These are phyloP conservation scores for Trametes sp. DNA, from an alignment of 1,284 basidiomycete species.

Conservation along the genomic window DNA sequence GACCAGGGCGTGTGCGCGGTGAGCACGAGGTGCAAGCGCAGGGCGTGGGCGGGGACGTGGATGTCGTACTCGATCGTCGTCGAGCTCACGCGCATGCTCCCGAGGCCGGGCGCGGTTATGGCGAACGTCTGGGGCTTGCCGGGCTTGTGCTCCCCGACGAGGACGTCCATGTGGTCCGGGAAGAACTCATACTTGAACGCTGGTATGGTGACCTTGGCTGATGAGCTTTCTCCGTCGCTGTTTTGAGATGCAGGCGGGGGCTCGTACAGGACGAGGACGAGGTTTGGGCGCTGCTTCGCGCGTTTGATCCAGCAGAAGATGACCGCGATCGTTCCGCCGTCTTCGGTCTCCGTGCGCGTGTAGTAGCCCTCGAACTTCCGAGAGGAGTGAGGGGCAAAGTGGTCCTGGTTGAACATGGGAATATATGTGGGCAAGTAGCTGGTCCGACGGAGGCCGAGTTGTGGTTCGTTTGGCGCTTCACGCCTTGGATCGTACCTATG, in stretches of 20 bases:
- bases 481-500: no score
- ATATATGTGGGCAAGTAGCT: no score
- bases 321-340: conserved; percentile 37
- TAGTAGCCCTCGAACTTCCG: conserved; percentile 40
- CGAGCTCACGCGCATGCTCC: conserved; percentile 29
- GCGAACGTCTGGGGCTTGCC: conserved; percentile 27
- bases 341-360: conserved; percentile 34
- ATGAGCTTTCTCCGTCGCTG: not conserved
- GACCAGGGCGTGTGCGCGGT: conserved; percentile 33
- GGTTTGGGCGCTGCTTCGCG: conserved; percentile 31
- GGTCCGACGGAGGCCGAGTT: no score
- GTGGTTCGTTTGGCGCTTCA: no score
- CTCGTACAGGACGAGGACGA: conserved; percentile 35
- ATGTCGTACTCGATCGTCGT: conserved; percentile 32
- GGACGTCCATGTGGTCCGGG: conserved; percentile 29
- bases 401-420: conserved; percentile 23
- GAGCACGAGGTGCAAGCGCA: conserved; percentile 31
- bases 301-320: conserved; percentile 39
- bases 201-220: not conserved
- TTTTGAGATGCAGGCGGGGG: not conserved
- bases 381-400: conserved; percentile 36
- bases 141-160: not conserved
- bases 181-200: conserved; percentile 36
- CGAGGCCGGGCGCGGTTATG: conserved; percentile 30
- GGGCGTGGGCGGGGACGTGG: conserved; percentile 19